Percentiles rank a stretch among this genome's conserved stretches.
Conservation (phyloP, 1,284 basidiomycete species). For the Pseudozyma tsukubaensis region DNA sequence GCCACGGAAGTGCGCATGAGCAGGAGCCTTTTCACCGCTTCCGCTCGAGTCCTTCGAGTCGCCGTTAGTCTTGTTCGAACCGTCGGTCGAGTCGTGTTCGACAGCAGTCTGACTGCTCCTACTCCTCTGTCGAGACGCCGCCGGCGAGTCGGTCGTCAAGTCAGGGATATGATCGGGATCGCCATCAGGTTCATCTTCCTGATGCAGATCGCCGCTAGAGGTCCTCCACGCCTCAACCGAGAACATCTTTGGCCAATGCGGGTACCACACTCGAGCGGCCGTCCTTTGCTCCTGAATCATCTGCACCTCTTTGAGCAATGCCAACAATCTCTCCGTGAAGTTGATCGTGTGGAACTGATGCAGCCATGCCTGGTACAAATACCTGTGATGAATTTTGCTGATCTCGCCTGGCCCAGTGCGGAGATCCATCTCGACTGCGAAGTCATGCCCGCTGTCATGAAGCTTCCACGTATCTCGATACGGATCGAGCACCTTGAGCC, state of each 20-base stretch:
- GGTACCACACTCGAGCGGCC: constrained; percentile 77
- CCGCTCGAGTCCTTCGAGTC: background rate
- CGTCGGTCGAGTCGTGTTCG: background rate
- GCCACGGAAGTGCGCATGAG: constrained; percentile 25
- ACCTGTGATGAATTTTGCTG: constrained; percentile 67
- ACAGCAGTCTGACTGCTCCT: constrained; percentile 24
- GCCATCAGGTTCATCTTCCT: constrained; percentile 35
- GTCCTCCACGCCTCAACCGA: constrained; percentile 72
- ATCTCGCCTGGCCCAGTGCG: constrained; percentile 37
- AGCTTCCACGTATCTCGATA: constrained; percentile 34
- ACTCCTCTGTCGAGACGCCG: constrained; percentile 29
- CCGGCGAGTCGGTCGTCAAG: constrained; percentile 26
- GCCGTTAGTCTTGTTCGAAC: background rate
- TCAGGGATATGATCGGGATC: constrained; percentile 50
- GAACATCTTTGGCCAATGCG: constrained; percentile 70
- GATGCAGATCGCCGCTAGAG: constrained; percentile 18
- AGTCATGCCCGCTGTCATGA: constrained; percentile 11
- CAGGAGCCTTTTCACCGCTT: background rate
- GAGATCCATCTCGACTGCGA: constrained; percentile 34
- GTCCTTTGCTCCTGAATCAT: constrained; percentile 74
- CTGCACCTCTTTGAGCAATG: constrained; percentile 75
- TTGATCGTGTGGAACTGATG: constrained; percentile 74
- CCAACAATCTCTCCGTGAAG: constrained; percentile 46
- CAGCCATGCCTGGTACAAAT: constrained; percentile 75
- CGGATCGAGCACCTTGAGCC: constrained; percentile 77